Conservation (phyloP, 2,329 filamentous ascomycete genomes). For the Aspergillus latus region DNA sequence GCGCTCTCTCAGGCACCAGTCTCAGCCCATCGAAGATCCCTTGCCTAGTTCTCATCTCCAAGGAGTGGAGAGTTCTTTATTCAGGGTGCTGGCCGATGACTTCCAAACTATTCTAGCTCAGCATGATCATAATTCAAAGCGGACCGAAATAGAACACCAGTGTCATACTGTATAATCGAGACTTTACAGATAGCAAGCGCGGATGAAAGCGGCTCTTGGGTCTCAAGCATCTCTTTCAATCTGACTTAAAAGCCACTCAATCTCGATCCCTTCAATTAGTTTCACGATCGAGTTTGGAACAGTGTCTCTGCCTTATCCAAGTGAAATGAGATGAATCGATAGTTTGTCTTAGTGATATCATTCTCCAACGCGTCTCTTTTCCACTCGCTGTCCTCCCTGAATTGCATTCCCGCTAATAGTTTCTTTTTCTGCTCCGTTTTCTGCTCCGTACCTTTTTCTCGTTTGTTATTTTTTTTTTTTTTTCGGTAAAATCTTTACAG, state of each 20-base stretch:
- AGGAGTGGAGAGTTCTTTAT: constrained; percentile 1
- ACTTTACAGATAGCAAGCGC: neutral
- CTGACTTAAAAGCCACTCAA: neutral
- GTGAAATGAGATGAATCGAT: neutral
- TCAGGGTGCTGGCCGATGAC: neutral
- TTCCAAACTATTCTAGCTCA: neutral
- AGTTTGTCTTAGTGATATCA: neutral
- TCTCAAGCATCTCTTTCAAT: neutral
- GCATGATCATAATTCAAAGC: neutral
- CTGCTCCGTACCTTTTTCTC: neutral
- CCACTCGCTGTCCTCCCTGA: neutral
- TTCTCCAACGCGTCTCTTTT: neutral
- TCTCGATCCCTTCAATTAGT: neutral
- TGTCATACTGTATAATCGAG: neutral
- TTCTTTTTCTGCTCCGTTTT: constrained; percentile 1
- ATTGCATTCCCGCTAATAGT: neutral
- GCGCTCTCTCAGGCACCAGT: constrained; percentile 7
- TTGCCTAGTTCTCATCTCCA: neutral
- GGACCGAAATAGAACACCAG: neutral
- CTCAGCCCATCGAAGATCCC: neutral
- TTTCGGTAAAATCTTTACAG: neutral
- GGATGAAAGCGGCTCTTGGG: neutral
- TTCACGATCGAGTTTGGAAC: neutral
- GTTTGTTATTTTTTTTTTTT: neutral
- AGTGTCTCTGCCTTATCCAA: neutral